A percentile compares a stretch with the other conserved stretches of the same genome.
phyloP scores from a whole-genome alignment of 129 eudicot genomes.

The Chrysanthemum seticuspe region DNA sequence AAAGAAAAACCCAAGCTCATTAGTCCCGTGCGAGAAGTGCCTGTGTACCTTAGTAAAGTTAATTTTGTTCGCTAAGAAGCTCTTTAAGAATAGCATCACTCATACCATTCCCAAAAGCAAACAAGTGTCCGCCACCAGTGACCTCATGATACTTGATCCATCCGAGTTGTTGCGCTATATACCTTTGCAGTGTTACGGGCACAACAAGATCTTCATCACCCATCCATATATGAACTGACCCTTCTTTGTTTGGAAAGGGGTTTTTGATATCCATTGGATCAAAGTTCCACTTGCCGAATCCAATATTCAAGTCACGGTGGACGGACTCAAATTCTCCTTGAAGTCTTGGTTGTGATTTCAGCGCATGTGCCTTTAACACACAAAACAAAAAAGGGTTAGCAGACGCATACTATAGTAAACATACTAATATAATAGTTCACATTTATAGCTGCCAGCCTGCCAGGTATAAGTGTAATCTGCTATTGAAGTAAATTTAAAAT shows the following conservation, averaged over 20 bases:
- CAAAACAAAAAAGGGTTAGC: neutral
- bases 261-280: slow-evolving; percentile 60
- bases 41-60: neutral
- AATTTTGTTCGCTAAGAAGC: slow-evolving; percentile 12
- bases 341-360: slow-evolving; percentile 38
- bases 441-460: too few relatives aligned
- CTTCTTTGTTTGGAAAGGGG: slow-evolving; percentile 53
- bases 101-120: slow-evolving; percentile 49
- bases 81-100: slow-evolving; percentile 45
- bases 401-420: neutral
- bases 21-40: too few relatives aligned
- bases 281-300: slow-evolving; percentile 73
- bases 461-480: too few relatives aligned
- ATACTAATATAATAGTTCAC: too few relatives aligned
- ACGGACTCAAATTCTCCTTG: slow-evolving; percentile 78
- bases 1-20: too few relatives aligned
- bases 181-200: slow-evolving; percentile 57
- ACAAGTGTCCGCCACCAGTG: slow-evolving; percentile 58
- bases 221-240: slow-evolving; percentile 68
- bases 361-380: slow-evolving; percentile 24
- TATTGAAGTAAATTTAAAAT: too few relatives aligned
- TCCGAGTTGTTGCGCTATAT: slow-evolving; percentile 45
- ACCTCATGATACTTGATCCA: slow-evolving; percentile 83
- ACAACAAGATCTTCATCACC: slow-evolving; percentile 68
- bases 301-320: slow-evolving; percentile 66